Conservation (phyloP, 345 rosid species). For the Brassica incana region DNA sequence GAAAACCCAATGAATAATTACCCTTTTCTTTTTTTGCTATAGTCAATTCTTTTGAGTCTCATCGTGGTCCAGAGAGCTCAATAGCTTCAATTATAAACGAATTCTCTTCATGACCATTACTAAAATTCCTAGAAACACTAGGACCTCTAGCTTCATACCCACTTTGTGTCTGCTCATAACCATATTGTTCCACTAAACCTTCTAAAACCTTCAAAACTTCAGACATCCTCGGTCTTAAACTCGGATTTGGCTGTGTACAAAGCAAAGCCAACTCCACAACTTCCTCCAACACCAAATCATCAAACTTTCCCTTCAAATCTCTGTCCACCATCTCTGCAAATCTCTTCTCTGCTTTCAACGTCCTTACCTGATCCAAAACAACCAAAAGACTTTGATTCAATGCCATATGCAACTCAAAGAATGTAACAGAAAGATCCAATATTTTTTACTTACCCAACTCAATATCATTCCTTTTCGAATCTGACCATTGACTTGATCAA, state of each 20-base stretch:
- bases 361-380: constrained; percentile 59
- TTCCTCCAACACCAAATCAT: constrained; percentile 63
- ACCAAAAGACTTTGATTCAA: not conserved
- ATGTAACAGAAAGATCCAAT: not conserved
- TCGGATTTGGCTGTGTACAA: constrained; percentile 74
- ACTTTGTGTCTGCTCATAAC: constrained; percentile 48
- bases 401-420: not conserved
- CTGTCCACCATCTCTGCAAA: constrained; percentile 68
- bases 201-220: constrained; percentile 71
- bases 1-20: not conserved
- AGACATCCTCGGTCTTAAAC: constrained; percentile 77
- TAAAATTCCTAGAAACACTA: constrained; percentile 58
- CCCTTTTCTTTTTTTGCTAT: not conserved
- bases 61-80: constrained; percentile 97
- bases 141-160: constrained; percentile 47
- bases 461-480: constrained; percentile 89
- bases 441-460: constrained; percentile 59
- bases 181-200: constrained; percentile 61
- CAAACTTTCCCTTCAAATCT: constrained; percentile 76
- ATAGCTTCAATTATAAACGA: constrained; percentile 92
- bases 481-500: constrained; percentile 83
- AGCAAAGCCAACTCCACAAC: constrained; percentile 68
- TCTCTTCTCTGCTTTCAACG: constrained; percentile 72
- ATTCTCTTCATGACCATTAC: constrained; percentile 62
- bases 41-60: constrained; percentile 6